Conservation (phyloP, 2,329 filamentous ascomycete genomes). For the Colletotrichum theobromicola region DNA sequence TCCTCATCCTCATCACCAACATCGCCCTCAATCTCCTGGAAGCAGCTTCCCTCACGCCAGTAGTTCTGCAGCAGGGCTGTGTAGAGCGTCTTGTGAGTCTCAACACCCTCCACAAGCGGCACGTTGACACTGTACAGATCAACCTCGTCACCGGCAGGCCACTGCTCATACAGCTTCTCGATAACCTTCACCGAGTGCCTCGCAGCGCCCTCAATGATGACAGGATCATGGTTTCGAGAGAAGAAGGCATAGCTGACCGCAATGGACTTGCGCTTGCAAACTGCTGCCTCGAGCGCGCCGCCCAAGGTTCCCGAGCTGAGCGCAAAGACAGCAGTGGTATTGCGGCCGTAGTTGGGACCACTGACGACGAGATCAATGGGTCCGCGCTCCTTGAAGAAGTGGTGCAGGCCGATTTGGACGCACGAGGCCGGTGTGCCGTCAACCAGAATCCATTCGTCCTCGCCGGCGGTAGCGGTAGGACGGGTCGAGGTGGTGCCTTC, state of each 20-base stretch:
- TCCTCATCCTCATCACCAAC: slow-evolving; percentile 69
- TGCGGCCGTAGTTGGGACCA: slow-evolving; percentile 84
- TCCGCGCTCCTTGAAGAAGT: slow-evolving; percentile 76
- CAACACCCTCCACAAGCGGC: slow-evolving; percentile 79
- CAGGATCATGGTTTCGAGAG: slow-evolving; percentile 80
- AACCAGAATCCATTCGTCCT: slow-evolving; percentile 82
- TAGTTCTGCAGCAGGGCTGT: slow-evolving; percentile 89
- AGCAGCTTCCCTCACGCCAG: slow-evolving; percentile 86
- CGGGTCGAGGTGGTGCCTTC: slow-evolving; percentile 70
- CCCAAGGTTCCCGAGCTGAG: slow-evolving; percentile 80
- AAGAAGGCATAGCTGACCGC: slow-evolving; percentile 93
- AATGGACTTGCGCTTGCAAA: slow-evolving; percentile 73
- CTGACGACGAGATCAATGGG: slow-evolving; percentile 79
- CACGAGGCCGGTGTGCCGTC: slow-evolving; percentile 83
- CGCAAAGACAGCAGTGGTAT: slow-evolving; percentile 81
- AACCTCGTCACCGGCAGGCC: slow-evolving; percentile 68
- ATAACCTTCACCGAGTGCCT: slow-evolving; percentile 77
- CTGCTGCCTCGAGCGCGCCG: slow-evolving; percentile 77
- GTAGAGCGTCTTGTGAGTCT: slow-evolving; percentile 75
- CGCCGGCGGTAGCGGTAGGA: slow-evolving; percentile 52
- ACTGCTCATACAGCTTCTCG: slow-evolving; percentile 78
- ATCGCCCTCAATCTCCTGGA: slow-evolving; percentile 76
- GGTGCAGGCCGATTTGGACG: slow-evolving; percentile 81
- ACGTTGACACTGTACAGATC: slow-evolving; percentile 95
- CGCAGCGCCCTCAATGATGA: slow-evolving; percentile 79